Conservation (phyloP, 139 green algal species). For the Picocystis salinarum region DNA sequence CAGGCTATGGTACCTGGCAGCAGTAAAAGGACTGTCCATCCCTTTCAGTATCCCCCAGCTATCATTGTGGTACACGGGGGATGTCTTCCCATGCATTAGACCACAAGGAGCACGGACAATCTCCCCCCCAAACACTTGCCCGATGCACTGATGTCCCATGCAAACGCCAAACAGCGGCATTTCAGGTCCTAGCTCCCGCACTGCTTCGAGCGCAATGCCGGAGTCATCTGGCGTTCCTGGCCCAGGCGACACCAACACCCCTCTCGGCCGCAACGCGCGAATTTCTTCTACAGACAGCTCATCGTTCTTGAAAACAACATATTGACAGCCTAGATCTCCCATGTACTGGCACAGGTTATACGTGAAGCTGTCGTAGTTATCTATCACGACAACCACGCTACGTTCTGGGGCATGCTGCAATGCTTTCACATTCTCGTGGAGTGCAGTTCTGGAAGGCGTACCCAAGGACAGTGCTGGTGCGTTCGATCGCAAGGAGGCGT, state of each 20-base stretch:
- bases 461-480: no score
- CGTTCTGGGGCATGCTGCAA: no score
- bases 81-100: constrained; percentile 95
- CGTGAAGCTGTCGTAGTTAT: constrained; percentile 98
- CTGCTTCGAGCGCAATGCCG: constrained; percentile 79
- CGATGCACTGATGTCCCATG: constrained; percentile 99
- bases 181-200: constrained; percentile 49
- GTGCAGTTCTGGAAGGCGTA: no score
- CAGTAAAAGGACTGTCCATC: constrained; percentile 58
- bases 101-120: constrained; percentile 74
- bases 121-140: constrained; percentile 52
- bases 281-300: constrained; percentile 81
- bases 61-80: constrained; percentile 63
- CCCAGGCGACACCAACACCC: constrained; percentile 84
- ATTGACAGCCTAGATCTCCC: constrained; percentile 66
- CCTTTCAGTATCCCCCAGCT: constrained; percentile 50
- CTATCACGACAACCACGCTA: constrained; percentile 79
- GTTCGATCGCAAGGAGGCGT: no score
- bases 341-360: constrained; percentile 98
- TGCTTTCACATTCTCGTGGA: no score
- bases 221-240: constrained; percentile 78
- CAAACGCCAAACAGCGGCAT: constrained; percentile 94
- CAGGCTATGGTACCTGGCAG: constrained; percentile 75
- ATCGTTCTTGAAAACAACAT: constrained; percentile 90
- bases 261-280: constrained; percentile 26